Percentiles rank a stretch among this genome's conserved stretches.
phyloP scores from a whole-genome alignment of 495 filamentous ascomycete genomes.

The Penicillium atrosanguineum region DNA sequence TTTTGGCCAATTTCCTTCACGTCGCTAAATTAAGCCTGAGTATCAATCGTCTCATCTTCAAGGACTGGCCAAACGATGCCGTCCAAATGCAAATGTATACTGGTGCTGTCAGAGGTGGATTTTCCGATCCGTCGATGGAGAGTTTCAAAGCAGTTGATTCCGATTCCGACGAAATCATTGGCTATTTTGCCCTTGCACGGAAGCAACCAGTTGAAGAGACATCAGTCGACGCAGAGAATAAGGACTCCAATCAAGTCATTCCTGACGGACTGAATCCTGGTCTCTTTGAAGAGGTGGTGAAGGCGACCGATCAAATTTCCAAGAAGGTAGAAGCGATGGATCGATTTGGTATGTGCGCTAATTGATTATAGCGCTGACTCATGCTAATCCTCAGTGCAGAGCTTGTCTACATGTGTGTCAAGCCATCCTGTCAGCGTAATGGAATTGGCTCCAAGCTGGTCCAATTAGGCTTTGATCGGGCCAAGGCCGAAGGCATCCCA shows the following conservation, averaged over 20 bases:
- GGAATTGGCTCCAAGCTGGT: conserved; percentile 19
- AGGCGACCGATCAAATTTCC: conserved; percentile 1
- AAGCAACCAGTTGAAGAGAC: neutral
- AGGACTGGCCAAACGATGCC: conserved; percentile 26
- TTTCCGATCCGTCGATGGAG: neutral
- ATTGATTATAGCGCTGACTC: neutral
- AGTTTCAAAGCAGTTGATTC: conserved; percentile 17
- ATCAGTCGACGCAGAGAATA: neutral
- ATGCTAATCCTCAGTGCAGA: conserved; percentile 6
- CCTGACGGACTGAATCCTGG: conserved; percentile 15
- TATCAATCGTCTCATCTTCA: conserved; percentile 32
- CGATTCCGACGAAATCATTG: conserved; percentile 14
- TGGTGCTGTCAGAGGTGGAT: conserved; percentile 8
- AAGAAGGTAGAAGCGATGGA: conserved; percentile 9
- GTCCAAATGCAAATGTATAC: conserved; percentile 17
- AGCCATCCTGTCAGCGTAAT: conserved; percentile 6
- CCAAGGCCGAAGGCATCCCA: conserved; percentile 8
- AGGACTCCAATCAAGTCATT: neutral
- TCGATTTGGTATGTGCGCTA: conserved; percentile 11
- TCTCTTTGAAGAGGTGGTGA: conserved; percentile 10
- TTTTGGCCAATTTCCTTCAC: conserved; percentile 20
- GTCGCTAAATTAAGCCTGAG: conserved; percentile 26
- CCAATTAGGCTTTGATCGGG: conserved; percentile 10
- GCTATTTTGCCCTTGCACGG: conserved; percentile 13
- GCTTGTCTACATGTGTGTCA: conserved; percentile 19